phyloP scores from a whole-genome alignment of 371 early-diverging fungal species.

The Mucor lusitanicus region DNA sequence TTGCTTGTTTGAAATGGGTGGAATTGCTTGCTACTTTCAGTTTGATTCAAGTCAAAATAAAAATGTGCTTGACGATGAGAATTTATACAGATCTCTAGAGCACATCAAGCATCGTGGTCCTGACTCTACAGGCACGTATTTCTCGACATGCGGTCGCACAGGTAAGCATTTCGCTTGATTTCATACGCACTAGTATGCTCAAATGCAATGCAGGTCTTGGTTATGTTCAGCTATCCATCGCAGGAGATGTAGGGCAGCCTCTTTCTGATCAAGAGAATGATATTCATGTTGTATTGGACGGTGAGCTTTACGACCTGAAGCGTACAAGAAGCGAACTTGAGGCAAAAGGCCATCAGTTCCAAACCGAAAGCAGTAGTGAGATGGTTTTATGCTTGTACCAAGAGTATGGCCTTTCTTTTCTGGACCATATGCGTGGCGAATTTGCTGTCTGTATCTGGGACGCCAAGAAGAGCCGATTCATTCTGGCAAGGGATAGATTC shows the following conservation, averaged over 20 bases:
- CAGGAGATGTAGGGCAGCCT: too few species aligned
- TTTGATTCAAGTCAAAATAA: slow-evolving; percentile 7
- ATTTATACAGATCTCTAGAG: slow-evolving; percentile 10
- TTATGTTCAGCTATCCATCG: slow-evolving; percentile 18
- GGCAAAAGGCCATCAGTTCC: slow-evolving; percentile 15
- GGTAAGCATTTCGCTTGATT: slow-evolving; percentile 2
- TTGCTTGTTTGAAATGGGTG: slow-evolving; percentile 10
- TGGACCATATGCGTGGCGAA: slow-evolving; percentile 24
- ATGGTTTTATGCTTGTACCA: slow-evolving; percentile 21
- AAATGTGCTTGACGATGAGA: neutral
- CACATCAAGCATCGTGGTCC: slow-evolving; percentile 18
- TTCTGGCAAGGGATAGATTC: slow-evolving; percentile 18
- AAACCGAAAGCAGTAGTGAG: slow-evolving; percentile 27
- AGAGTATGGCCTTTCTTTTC: slow-evolving; percentile 15
- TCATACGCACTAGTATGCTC: neutral
- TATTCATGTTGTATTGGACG: slow-evolving; percentile 19
- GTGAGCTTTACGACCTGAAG: slow-evolving; percentile 22
- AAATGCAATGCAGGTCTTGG: slow-evolving; percentile 9
- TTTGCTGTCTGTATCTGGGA: slow-evolving; percentile 25
- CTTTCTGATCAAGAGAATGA: neutral
- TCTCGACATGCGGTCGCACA: slow-evolving; percentile 20
- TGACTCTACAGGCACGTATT: slow-evolving; percentile 10
- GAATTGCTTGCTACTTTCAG: slow-evolving; percentile 22
- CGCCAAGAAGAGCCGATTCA: neutral
- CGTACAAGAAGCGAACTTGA: slow-evolving; percentile 8